Percentiles rank a stretch among this genome's conserved stretches.
These are phyloP conservation scores for Mycena sanguinolenta DNA, from an alignment of 768 basidiomycete genomes.

Conservation along the genomic window DNA sequence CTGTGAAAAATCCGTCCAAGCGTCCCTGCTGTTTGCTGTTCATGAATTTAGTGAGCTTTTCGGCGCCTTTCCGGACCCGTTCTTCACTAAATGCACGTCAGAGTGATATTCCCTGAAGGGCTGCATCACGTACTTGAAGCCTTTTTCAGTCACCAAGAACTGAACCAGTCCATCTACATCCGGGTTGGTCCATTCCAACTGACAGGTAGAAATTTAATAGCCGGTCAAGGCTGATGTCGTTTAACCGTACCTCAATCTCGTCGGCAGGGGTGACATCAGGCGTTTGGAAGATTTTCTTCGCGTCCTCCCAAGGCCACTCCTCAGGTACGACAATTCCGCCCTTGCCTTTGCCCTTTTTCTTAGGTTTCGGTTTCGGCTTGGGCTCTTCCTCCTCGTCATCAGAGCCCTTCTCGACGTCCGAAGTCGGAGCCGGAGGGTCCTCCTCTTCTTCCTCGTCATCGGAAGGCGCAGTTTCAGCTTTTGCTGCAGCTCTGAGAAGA, in stretches of 20 bases:
- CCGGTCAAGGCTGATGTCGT: background rate
- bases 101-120: background rate
- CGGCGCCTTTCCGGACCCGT: constrained; percentile 93
- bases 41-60: constrained; percentile 90
- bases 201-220: constrained; percentile 3
- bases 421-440: constrained; percentile 57
- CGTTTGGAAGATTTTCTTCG: constrained; percentile 89
- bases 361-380: constrained; percentile 49
- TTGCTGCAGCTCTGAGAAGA: constrained; percentile 58
- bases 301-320: constrained; percentile 97
- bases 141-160: constrained; percentile 94
- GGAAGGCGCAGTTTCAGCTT: constrained; percentile 47
- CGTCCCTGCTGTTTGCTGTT: constrained; percentile 96
- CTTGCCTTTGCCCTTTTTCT: constrained; percentile 68
- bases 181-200: constrained; percentile 96
- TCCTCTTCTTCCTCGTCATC: constrained; percentile 51
- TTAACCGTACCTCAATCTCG: constrained; percentile 79
- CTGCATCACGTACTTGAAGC: constrained; percentile 84
- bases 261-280: constrained; percentile 92
- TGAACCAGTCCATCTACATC: constrained; percentile 94
- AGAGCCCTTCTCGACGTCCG: constrained; percentile 60
- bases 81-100: constrained; percentile 80
- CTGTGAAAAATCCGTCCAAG: constrained; percentile 94
- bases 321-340: constrained; percentile 89
- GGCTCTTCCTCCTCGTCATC: constrained; percentile 44